Evolutionary conservation across 225 moss, liverwort and hornwort species (phyloP).

Genomic region (Physcomitrium patens): DNA sequence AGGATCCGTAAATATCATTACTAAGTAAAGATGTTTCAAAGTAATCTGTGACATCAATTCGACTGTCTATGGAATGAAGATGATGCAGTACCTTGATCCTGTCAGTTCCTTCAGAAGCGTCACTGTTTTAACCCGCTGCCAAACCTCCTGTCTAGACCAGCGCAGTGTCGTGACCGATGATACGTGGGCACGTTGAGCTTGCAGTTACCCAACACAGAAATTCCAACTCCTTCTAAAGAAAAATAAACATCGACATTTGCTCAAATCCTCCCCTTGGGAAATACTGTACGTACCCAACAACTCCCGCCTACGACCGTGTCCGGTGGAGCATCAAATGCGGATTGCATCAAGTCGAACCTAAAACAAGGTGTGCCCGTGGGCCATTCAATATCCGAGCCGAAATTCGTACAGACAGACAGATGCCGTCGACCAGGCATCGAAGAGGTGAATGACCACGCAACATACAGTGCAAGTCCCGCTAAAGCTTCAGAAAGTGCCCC

Average conservation of each 20-base stretch:
- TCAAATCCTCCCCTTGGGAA: neutral
- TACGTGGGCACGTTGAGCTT: neutral
- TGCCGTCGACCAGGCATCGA: too few species aligned
- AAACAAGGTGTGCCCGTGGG: too few species aligned
- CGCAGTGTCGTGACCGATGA: too few species aligned
- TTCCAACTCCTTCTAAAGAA: neutral
- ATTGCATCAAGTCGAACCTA: neutral
- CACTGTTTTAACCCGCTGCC: too few species aligned
- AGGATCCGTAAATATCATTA: neutral
- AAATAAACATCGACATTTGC: neutral
- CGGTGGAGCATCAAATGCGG: neutral
- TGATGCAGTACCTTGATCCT: neutral
- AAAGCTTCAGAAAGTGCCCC: too few species aligned
- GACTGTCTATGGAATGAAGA: neutral
- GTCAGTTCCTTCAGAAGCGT: too few species aligned
- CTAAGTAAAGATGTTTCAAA: too few species aligned
- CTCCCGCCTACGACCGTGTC: constrained; percentile 7
- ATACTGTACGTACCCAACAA: too few species aligned
- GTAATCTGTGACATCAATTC: neutral
- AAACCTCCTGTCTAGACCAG: too few species aligned
- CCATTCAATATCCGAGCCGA: neutral
- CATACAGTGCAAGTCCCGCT: neutral
- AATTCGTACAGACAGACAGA: neutral
- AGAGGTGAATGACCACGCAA: neutral
- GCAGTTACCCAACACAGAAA: neutral